Evolutionary conservation across 768 basidiomycete genomes (phyloP), one percentile per base, ranked within the genome.

Genomic region (Trametes punicea): DNA sequence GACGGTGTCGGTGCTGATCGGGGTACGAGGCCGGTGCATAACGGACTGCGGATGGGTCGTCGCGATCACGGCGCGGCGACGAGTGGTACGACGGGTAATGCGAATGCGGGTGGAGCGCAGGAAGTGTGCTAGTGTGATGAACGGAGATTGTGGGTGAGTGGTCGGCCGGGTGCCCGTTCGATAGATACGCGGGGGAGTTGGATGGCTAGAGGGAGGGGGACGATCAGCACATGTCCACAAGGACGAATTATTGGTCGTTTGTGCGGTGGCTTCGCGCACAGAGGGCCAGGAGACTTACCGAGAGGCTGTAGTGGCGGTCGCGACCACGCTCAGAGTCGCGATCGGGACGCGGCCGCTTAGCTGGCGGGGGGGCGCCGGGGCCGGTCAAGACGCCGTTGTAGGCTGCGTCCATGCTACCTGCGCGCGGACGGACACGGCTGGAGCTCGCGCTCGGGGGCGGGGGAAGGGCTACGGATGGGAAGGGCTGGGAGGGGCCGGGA

Each of bases 301-400:
- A 65, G 3, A 66, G 56, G 41, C 59, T 57, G 48, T 64, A 60
- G 46, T 70, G 66, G 25, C 44, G 52, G 21, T 26, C 57, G 41
- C 71, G 67, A 39, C 73, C 73, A 10, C 53, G 62, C 25, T 64
- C 60, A 8, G 46, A 34, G 26, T 64, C 68, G 54, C 71, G 74
- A 11, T 74, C 77, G 34, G 62, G 65, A 30, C 81, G 73, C 0
- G 71, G 57, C 29, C 78, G 75, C 67, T 85, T 85, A 27, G 70
- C 38, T 6, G 84, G 83, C 0, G 81, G 82, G 27, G 77, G 76
- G 0, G 66, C 72, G 10, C 63, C 65, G 4, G 72, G 65, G 18
- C 67, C 65, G 8, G 65, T 59, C 25, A 68, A 67, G 23, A 64
- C 62, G 1, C 64, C 54, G 8, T 56, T 54, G 49, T 71, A 53